Evolutionary conservation across 1,284 basidiomycete species (phyloP).

Genomic region (Athelia sp.): DNA sequence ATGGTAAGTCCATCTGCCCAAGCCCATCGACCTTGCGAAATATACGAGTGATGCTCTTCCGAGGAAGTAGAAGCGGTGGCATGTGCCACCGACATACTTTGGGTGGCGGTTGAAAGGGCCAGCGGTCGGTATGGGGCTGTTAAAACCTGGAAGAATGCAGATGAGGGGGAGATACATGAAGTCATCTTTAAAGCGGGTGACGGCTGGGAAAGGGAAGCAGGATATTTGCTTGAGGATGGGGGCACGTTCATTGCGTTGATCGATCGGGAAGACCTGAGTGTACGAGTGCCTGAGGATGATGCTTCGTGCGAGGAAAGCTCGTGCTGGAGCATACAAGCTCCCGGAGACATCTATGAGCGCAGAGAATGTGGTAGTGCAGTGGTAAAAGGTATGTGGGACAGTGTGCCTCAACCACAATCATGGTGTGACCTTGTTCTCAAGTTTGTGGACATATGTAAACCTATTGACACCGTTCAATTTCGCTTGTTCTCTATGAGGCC

Average conservation of each 20-base stretch:
- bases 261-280: background rate
- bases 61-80: background rate
- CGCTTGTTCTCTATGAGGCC: too few species aligned
- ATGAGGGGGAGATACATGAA: conserved; percentile 16
- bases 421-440: too few species aligned
- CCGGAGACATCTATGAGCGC: background rate
- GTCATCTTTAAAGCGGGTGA: conserved; percentile 9
- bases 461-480: too few species aligned
- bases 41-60: conserved; percentile 15
- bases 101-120: background rate
- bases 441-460: too few species aligned
- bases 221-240: conserved; percentile 5
- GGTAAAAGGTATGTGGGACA: too few species aligned
- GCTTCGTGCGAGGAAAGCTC: background rate
- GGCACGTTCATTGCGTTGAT: background rate
- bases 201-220: conserved; percentile 6
- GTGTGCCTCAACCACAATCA: too few species aligned
- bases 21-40: conserved; percentile 31
- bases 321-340: background rate
- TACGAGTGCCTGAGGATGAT: background rate
- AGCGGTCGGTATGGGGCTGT: conserved; percentile 21
- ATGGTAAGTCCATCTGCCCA: conserved; percentile 32
- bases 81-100: background rate
- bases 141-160: conserved; percentile 24
- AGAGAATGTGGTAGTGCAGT: background rate